Evolutionary conservation across 768 basidiomycete genomes (phyloP).

Genomic region (Coprinopsis sp.): DNA sequence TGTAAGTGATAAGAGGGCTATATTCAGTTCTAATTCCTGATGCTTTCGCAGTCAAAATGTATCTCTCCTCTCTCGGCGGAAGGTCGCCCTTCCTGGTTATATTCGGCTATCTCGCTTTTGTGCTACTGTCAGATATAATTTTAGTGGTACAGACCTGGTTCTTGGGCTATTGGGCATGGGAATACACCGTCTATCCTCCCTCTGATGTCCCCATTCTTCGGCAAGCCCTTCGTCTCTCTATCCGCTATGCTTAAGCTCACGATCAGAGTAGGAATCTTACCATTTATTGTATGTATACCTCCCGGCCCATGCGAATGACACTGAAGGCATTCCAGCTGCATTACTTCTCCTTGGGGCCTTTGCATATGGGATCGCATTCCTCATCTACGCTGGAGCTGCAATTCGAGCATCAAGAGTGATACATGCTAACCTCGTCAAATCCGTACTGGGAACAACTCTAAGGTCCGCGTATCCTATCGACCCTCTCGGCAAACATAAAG

Average conservation of each 20-base stretch:
- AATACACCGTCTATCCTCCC: conserved; percentile 31
- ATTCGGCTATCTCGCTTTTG: conserved; percentile 19
- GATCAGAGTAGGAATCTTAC: too few relatives aligned
- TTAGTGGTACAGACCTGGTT: conserved; percentile 37
- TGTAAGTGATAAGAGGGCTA: conserved; percentile 26
- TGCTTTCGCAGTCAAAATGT: conserved; percentile 31
- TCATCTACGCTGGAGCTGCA: conserved; percentile 40
- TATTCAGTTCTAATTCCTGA: too few relatives aligned
- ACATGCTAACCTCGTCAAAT: conserved; percentile 45
- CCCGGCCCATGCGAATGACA: too few relatives aligned
- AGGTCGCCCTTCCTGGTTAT: conserved; percentile 31
- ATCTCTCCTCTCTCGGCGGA: conserved; percentile 30
- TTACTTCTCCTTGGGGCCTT: conserved; percentile 11
- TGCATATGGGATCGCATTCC: conserved; percentile 30
- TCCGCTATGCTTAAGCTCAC: too few relatives aligned
- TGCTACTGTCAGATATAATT: conserved; percentile 22
- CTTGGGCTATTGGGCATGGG: conserved; percentile 41
- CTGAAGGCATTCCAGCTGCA: not conserved
- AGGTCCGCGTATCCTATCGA: conserved; percentile 30
- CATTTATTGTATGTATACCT: too few relatives aligned
- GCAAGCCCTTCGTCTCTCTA: conserved; percentile 24
- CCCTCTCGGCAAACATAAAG: not conserved
- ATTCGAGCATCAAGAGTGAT: conserved; percentile 50
- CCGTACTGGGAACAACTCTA: conserved; percentile 55
- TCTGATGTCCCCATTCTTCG: conserved; percentile 29